Base-by-base conservation (phyloP, 768 basidiomycete species). In the Lenzites betulinus region DNA sequence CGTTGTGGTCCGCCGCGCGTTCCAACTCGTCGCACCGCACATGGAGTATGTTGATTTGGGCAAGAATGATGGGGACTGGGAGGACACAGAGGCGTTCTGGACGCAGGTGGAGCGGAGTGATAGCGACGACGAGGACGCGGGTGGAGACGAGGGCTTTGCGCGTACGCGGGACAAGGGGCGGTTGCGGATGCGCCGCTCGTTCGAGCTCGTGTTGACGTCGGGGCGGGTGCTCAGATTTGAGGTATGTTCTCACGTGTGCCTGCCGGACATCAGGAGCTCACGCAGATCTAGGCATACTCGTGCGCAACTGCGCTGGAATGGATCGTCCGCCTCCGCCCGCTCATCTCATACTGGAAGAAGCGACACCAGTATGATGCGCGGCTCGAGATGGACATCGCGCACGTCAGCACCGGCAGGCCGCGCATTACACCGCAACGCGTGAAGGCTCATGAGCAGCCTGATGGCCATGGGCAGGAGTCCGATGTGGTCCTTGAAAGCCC, bases 361-460 rank as follows among this genome's bases (percentile, higher is more conserved):
- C 82, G 88, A 22, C 89, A 94, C 66, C 82, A 83, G 25, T 78
- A 81, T 43, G 93, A 95, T 68, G 88, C 93, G 15, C 79, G 79
- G 60, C 81, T 88, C 58, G 92, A 93, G 72, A 94, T 95, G 86
- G 86, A 92, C 58, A 74, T 92, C 41, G 83, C 86, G 18, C 84
- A 87, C 70, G 74, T 65, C 20, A 69, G 69, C 36, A 70, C 83
- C 38, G 79, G 78, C 28, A 79, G 84, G 57, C 79, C 83, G 38
- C 79, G 84, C 51, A 66, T 89, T 26, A 92, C 89, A 0, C 88
- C 87, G 5, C 79, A 76, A 43, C 81, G 78, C 56, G 74, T 76
- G 1, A 49, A 43, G 5, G 60, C 57, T 26, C 42, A 72, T 75
- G 13, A 39, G 13, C 38, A 39, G 38, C 38, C 6, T 18, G 38